phyloP scores from a whole-genome alignment of 257 asterid species.

The Misopates orontium region DNA sequence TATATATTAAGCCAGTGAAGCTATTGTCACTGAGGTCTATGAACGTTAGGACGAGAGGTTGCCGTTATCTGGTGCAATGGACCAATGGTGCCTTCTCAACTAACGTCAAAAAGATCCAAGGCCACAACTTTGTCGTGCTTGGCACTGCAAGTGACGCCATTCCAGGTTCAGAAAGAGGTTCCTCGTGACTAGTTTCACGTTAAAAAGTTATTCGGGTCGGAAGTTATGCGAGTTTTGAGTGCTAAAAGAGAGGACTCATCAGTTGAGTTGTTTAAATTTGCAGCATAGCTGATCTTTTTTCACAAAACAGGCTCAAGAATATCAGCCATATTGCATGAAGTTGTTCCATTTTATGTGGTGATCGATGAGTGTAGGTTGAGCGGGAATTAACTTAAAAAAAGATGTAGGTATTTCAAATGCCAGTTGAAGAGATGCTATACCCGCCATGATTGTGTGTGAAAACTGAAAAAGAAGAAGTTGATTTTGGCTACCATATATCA shows the following conservation, averaged over 20 bases:
- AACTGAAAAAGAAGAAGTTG: too few species aligned
- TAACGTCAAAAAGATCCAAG: neutral
- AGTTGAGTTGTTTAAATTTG: neutral
- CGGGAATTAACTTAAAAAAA: too few species aligned
- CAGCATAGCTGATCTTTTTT: constrained; percentile 1
- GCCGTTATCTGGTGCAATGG: neutral
- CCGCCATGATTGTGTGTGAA: too few species aligned
- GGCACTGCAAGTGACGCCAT: constrained; percentile 18
- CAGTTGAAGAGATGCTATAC: too few species aligned
- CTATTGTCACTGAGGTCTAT: constrained; percentile 11
- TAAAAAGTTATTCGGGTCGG: too few species aligned
- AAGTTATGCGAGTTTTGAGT: too few species aligned
- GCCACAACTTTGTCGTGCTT: neutral
- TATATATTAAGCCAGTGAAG: neutral
- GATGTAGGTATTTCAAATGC: too few species aligned
- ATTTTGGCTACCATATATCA: too few species aligned
- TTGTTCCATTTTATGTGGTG: neutral
- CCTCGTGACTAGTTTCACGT: too few species aligned
- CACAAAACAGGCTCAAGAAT: too few species aligned
- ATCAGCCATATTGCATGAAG: neutral
- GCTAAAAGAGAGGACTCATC: constrained; percentile 17
- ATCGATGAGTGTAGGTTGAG: too few species aligned
- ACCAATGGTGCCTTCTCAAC: neutral
- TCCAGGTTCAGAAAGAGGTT: constrained; percentile 26
- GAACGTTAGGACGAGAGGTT: constrained; percentile 9